Percentiles rank a stretch among this genome's conserved stretches.
phyloP scores from a whole-genome alignment of 148 eudicot genomes.

The Rhododendron griersonianum region DNA sequence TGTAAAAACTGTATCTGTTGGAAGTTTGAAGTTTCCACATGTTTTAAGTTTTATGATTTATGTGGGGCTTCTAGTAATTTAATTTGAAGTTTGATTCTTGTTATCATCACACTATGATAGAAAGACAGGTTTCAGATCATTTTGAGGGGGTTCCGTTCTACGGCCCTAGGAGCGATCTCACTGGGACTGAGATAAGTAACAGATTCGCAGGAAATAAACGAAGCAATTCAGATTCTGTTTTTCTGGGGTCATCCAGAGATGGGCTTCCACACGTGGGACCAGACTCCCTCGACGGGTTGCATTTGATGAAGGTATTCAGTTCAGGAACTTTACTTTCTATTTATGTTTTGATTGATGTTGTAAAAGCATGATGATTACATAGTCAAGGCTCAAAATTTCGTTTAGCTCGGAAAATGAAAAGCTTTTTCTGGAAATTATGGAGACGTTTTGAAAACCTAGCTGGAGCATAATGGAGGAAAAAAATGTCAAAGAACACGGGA shows the following conservation, averaged over 20 bases:
- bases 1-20: not conserved
- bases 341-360: not conserved
- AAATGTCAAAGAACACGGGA: not conserved
- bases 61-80: constrained; percentile 1
- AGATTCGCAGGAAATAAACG: constrained; percentile 46
- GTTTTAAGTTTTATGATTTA: not conserved
- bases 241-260: constrained; percentile 47
- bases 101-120: constrained; percentile 37
- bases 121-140: constrained; percentile 40
- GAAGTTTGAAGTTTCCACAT: constrained; percentile 4
- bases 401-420: not conserved
- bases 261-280: constrained; percentile 35
- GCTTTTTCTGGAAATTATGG: not conserved
- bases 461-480: not conserved
- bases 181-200: constrained; percentile 44
- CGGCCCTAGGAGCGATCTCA: constrained; percentile 48
- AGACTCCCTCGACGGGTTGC: constrained; percentile 43
- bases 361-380: not conserved
- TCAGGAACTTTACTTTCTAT: not conserved
- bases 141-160: constrained; percentile 54
- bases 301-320: constrained; percentile 48
- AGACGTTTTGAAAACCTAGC: not conserved
- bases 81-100: constrained; percentile 13
- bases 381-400: not conserved
- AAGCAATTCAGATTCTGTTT: constrained; percentile 51